Percentiles rank a stretch among this genome's conserved stretches.
These are phyloP conservation scores for Penicillium sp. DNA, from an alignment of 2,329 filamentous ascomycete genomes.

Conservation along the genomic window DNA sequence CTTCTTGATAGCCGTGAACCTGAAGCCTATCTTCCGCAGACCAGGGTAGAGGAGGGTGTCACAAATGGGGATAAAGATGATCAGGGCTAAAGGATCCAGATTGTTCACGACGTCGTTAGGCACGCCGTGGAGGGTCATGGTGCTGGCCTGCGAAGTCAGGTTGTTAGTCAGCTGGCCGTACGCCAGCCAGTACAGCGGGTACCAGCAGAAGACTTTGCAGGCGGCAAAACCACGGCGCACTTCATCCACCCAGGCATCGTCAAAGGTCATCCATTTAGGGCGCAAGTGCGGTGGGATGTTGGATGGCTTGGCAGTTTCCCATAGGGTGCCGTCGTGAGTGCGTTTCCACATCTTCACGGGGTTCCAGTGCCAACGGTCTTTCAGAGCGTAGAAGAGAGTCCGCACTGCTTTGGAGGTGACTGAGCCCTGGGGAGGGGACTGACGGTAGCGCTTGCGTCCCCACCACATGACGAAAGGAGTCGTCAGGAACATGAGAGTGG, in stretches of 20 bases:
- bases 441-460: slow-evolving; percentile 63
- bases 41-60: slow-evolving; percentile 54
- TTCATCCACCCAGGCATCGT: slow-evolving; percentile 81
- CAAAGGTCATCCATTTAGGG: slow-evolving; percentile 66
- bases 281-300: slow-evolving; percentile 24
- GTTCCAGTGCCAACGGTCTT: slow-evolving; percentile 63
- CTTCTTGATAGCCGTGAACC: slow-evolving; percentile 55
- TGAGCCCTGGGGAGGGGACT: slow-evolving; percentile 68
- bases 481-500: slow-evolving; percentile 63
- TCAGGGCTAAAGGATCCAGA: slow-evolving; percentile 54
- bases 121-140: slow-evolving; percentile 53
- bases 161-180: slow-evolving; percentile 59
- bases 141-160: slow-evolving; percentile 55
- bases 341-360: slow-evolving; percentile 54
- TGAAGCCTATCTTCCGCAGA: slow-evolving; percentile 48
- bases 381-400: slow-evolving; percentile 61
- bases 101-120: slow-evolving; percentile 59
- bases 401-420: slow-evolving; percentile 66
- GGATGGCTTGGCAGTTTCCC: slow-evolving; percentile 36
- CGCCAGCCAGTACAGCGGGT: slow-evolving; percentile 51
- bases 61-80: slow-evolving; percentile 56
- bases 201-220: slow-evolving; percentile 67
- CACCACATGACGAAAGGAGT: slow-evolving; percentile 62
- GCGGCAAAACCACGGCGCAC: slow-evolving; percentile 68
- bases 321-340: slow-evolving; percentile 16